Percentiles rank a stretch among this genome's conserved stretches.
Conservation (phyloP, 2,329 filamentous ascomycete genomes). For the Neopestalotiopsis clavispora region DNA sequence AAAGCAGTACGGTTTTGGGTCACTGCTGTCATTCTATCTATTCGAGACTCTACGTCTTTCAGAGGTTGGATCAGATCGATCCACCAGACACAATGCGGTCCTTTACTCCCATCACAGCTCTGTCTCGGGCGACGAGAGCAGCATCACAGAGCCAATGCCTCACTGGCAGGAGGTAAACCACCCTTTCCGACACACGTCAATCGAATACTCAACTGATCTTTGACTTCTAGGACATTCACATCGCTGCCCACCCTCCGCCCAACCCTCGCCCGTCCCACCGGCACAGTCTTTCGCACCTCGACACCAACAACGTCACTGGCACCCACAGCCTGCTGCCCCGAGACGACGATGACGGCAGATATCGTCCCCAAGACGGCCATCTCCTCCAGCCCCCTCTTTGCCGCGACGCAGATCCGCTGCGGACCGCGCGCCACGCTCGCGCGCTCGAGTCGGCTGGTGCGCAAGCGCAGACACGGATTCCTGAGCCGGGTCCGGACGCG, state of each 20-base stretch:
- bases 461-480: conserved; percentile 65
- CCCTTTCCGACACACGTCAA: background rate
- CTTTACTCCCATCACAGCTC: conserved; percentile 8
- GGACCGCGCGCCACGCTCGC: conserved; percentile 64
- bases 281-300: conserved; percentile 27
- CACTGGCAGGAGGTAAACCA: conserved; percentile 7
- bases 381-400: conserved; percentile 58
- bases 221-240: conserved; percentile 47
- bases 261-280: conserved; percentile 21
- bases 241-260: conserved; percentile 54
- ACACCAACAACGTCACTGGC: conserved; percentile 26
- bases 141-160: conserved; percentile 1
- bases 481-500: conserved; percentile 54
- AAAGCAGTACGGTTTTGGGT: background rate
- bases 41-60: background rate
- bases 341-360: conserved; percentile 18
- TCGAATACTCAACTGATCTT: background rate
- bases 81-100: conserved; percentile 7
- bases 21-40: background rate
- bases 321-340: conserved; percentile 21
- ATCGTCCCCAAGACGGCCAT: conserved; percentile 49
- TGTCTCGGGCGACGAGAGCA: conserved; percentile 13
- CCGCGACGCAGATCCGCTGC: conserved; percentile 57
- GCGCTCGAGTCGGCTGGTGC: conserved; percentile 56
- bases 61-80: too few species aligned